Conservation (phyloP, 192 early-diverging fungal genomes). For the Coemansia sp. region DNA sequence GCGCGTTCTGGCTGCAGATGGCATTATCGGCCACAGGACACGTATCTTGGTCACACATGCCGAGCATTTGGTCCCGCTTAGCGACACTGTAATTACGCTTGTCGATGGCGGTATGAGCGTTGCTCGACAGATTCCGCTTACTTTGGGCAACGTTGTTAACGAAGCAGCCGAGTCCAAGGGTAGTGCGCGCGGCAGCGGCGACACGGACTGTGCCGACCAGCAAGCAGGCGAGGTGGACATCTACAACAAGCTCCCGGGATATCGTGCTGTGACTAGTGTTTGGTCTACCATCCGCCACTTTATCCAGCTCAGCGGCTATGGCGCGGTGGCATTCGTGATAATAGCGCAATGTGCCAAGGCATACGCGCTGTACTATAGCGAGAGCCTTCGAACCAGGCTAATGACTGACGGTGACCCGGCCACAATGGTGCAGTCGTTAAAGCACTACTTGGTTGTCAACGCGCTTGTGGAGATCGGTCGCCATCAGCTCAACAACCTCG, state of each 20-base stretch:
- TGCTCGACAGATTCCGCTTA: slow-evolving; percentile 13
- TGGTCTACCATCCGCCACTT: slow-evolving; percentile 13
- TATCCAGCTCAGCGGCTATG: slow-evolving; percentile 18
- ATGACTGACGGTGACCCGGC: slow-evolving; percentile 34
- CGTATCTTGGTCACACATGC: too few relatives aligned
- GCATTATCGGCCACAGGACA: too few relatives aligned
- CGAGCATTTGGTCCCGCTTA: too few relatives aligned
- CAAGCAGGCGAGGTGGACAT: background rate
- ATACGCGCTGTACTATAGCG: slow-evolving; percentile 16
- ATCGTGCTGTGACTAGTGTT: background rate
- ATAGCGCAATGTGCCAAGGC: slow-evolving; percentile 10
- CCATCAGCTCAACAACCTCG: slow-evolving; percentile 9
- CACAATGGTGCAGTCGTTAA: background rate
- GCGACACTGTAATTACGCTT: slow-evolving; percentile 22
- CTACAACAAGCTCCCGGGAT: background rate
- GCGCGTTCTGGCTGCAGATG: too few relatives aligned
- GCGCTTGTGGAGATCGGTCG: slow-evolving; percentile 9
- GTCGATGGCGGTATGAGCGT: slow-evolving; percentile 8
- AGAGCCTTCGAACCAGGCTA: slow-evolving; percentile 18
- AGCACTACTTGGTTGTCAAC: slow-evolving; percentile 25
- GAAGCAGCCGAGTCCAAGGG: background rate
- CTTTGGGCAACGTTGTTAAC: background rate
- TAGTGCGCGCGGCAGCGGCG: too few relatives aligned
- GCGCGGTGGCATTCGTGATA: slow-evolving; percentile 8
- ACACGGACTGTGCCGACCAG: background rate